These are phyloP conservation scores for Elaphomyces granulatus DNA, from an alignment of 495 filamentous ascomycete species.

Conservation along the genomic window DNA sequence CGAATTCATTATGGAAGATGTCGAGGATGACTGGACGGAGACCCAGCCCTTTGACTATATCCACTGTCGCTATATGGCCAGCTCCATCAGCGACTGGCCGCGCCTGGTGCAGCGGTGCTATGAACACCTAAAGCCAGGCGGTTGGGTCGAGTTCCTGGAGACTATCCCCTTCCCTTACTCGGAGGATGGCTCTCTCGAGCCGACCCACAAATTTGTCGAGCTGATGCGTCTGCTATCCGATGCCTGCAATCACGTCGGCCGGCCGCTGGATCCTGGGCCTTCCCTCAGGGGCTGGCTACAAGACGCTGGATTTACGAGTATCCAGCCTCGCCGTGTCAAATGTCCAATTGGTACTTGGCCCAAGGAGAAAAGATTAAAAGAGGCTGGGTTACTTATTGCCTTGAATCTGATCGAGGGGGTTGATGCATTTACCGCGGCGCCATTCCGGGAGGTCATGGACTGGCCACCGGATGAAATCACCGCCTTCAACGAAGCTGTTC, in stretches of 20 bases:
- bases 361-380: constrained; percentile 23
- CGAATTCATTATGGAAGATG: constrained; percentile 15
- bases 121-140: constrained; percentile 34
- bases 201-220: constrained; percentile 18
- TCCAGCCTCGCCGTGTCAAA: constrained; percentile 19
- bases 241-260: constrained; percentile 14
- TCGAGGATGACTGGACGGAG: constrained; percentile 16
- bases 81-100: constrained; percentile 33
- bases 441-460: constrained; percentile 34
- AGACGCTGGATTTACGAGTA: constrained; percentile 42
- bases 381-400: constrained; percentile 16
- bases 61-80: constrained; percentile 34
- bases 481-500: constrained; percentile 21
- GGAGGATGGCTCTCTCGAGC: constrained; percentile 20
- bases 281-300: constrained; percentile 18
- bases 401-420: constrained; percentile 23
- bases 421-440: constrained; percentile 19
- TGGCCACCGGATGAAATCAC: constrained; percentile 37
- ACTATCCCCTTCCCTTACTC: constrained; percentile 6
- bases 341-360: constrained; percentile 26
- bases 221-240: constrained; percentile 17
- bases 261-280: constrained; percentile 18
- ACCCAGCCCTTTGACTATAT: constrained; percentile 35
- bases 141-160: constrained; percentile 30
- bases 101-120: constrained; percentile 22